Percentiles rank a stretch among this genome's conserved stretches.
Evolutionary conservation across 345 rosid species (phyloP).

Genomic region (Barbarea vulgaris): DNA sequence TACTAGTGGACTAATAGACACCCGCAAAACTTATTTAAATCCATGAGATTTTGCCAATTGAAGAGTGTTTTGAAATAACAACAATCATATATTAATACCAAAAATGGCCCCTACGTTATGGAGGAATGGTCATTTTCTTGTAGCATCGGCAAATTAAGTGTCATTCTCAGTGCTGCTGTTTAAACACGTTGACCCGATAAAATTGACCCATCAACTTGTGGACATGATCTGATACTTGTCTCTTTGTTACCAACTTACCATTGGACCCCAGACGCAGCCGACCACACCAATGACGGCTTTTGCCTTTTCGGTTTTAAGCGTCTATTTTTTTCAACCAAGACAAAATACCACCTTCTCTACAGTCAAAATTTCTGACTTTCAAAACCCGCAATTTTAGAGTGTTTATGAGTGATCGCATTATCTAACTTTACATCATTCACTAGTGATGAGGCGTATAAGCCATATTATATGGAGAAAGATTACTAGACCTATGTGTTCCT

Average conservation of each 20-base stretch:
- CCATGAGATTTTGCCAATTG: background rate
- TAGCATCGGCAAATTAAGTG: conserved; percentile 32
- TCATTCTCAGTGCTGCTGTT: conserved; percentile 32
- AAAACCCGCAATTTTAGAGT: background rate
- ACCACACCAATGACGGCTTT: conserved; percentile 25
- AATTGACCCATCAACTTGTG: conserved; percentile 30
- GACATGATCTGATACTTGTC: conserved; percentile 36
- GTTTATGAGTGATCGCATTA: background rate
- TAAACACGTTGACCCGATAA: conserved; percentile 36
- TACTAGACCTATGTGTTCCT: background rate
- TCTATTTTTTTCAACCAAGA: conserved; percentile 10
- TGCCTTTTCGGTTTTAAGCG: conserved; percentile 34
- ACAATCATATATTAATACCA: conserved; percentile 25
- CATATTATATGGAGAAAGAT: background rate
- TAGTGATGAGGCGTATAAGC: background rate
- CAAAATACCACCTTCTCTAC: conserved; percentile 5
- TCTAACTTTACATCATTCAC: background rate
- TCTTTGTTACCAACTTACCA: conserved; percentile 15
- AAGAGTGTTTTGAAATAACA: background rate
- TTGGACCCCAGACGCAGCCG: conserved; percentile 42
- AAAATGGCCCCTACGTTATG: conserved; percentile 18
- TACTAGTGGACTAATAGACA: background rate
- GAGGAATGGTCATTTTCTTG: conserved; percentile 37
- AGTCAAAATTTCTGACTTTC: conserved; percentile 31
- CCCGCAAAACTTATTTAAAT: background rate